Evolutionary conservation across 2,329 filamentous ascomycete species (phyloP).

Genomic region (Albifimbria verrucaria): DNA sequence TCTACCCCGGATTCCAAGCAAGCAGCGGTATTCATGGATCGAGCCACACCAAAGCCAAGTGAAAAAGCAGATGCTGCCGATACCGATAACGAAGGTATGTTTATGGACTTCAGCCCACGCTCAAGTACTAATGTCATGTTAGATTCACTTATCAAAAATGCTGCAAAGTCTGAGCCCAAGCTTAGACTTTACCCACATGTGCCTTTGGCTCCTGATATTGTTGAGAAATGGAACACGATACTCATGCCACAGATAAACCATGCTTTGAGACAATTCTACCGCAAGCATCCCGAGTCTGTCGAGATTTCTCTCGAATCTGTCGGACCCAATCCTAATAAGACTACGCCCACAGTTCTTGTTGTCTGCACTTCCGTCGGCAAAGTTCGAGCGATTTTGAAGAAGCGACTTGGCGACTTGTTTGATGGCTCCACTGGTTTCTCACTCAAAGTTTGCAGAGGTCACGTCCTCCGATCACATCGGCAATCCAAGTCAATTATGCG

Average conservation of each 20-base stretch:
- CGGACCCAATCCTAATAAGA: constrained; percentile 63
- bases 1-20: constrained; percentile 13
- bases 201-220: constrained; percentile 53
- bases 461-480: constrained; percentile 59
- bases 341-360: constrained; percentile 70
- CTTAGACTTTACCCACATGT: constrained; percentile 59
- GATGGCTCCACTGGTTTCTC: constrained; percentile 60
- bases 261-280: constrained; percentile 67
- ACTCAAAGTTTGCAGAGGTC: constrained; percentile 70
- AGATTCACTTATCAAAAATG: constrained; percentile 17
- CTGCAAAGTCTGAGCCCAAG: constrained; percentile 34
- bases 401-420: constrained; percentile 62
- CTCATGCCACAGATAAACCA: constrained; percentile 72
- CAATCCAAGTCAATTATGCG: constrained; percentile 25
- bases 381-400: constrained; percentile 68
- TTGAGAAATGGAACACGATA: constrained; percentile 69
- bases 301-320: constrained; percentile 76
- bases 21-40: background rate
- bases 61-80: constrained; percentile 7
- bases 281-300: constrained; percentile 71
- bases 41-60: background rate
- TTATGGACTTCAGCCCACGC: background rate
- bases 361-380: constrained; percentile 73
- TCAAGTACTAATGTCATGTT: constrained; percentile 6
- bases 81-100: constrained; percentile 17